Base-by-base conservation (phyloP, 345 rosid species). In the Raphanus raphanistrum region DNA sequence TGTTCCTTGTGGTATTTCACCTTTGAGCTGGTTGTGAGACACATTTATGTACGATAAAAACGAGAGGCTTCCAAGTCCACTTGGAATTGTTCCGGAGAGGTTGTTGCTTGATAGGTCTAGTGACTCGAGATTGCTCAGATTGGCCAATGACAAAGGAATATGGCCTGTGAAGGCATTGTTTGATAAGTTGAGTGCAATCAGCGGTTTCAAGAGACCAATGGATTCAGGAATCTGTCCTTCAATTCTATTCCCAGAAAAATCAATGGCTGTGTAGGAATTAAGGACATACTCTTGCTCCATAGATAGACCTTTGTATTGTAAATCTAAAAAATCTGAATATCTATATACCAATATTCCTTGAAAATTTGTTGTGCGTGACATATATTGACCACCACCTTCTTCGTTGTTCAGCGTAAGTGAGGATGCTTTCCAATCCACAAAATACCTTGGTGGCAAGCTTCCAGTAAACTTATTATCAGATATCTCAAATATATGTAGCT, bases 161-260 rank as follows among this genome's bases (percentile, higher is more conserved):
- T 62, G 48, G 9, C 76, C 69, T 63, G 69, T 48, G 69, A 73
- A 73, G 27, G 62, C 62, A 33, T 74, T 74, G 64, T 35, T 74
- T 0, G 77, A 74, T n/a, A 74, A 74, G 55, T 64, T 74, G 52
- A 74, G 77, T 3, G 77, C 71, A 52, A 74, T 64, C 12, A 74
- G 0, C 13, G 0, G 54, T 11, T 64, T 64, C 54, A 73, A 73
- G 2, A 73, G 28, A 64, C 77, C 70, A 8, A 50, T 50, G 0
- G 55, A 50, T 50, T 50, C 55, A 50, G 55, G 55, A 50, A 50
- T 74, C 11, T 52, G 36, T 64, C 71, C 71, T 52, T 54, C 38
- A 15, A 74, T 45, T 64, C 8, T 74, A 11, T 74, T 73, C 2
- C 71, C 77, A n/a, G 77, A 74, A 2, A 74, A 74, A 11, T 28